Conservation (phyloP, 345 rosid genomes). For the Eucalyptus grandis region DNA sequence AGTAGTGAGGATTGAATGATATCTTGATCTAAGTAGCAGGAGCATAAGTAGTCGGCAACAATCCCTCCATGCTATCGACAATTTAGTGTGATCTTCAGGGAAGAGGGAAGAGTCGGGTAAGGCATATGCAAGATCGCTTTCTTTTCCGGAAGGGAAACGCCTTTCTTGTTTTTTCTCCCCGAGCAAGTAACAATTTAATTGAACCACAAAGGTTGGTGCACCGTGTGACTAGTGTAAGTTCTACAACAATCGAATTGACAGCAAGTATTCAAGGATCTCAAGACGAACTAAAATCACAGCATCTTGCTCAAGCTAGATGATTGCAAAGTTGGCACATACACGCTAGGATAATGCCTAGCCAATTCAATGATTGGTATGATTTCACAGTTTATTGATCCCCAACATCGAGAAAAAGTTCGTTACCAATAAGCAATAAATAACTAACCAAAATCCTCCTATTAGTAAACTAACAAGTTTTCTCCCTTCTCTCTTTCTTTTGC, state of each 20-base stretch:
- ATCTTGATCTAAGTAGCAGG: accelerated
- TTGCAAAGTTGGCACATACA: neutral
- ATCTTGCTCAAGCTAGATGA: neutral
- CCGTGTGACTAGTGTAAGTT: neutral
- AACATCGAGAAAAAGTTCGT: neutral
- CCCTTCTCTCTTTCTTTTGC: neutral
- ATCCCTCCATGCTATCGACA: too few species aligned
- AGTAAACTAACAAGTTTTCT: neutral
- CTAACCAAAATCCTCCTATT: neutral
- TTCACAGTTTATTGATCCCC: neutral
- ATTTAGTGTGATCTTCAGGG: too few species aligned
- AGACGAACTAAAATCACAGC: neutral
- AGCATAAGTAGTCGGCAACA: accelerated
- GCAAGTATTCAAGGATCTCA: neutral
- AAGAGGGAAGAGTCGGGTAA: too few species aligned
- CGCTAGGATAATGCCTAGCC: neutral
- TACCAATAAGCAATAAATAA: neutral
- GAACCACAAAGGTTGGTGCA: neutral
- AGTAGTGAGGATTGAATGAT: too few species aligned
- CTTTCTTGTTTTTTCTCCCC: too few species aligned
- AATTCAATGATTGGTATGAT: neutral
- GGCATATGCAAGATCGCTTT: accelerated
- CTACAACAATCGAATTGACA: neutral
- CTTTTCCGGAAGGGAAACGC: too few species aligned
- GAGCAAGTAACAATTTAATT: neutral